Percentiles rank a stretch among this genome's conserved stretches.
Conservation (phyloP, 768 basidiomycete genomes). For the Tylopilus sp. region DNA sequence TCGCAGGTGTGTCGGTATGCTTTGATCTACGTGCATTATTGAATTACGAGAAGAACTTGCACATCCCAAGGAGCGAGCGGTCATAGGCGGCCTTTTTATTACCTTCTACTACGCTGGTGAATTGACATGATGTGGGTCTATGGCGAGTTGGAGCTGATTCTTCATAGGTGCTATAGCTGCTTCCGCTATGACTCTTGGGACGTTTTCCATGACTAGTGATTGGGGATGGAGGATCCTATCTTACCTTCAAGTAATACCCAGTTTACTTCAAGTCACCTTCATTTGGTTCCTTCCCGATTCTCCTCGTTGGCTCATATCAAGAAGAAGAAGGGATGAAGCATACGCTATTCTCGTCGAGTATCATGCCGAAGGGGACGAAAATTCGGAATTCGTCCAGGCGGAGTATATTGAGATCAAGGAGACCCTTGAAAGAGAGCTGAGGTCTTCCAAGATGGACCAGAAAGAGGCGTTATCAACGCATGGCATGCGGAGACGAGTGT, state of each 20-base stretch:
- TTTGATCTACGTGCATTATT: not conserved
- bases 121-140: not conserved
- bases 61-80: conserved; percentile 14
- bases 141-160: too few species aligned
- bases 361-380: too few species aligned
- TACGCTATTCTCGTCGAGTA: not conserved
- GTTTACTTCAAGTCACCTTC: not conserved
- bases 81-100: not conserved
- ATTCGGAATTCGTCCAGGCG: too few species aligned
- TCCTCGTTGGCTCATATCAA: not conserved
- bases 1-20: not conserved
- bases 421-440: too few species aligned
- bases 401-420: too few species aligned
- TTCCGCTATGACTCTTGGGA: too few species aligned
- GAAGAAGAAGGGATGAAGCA: not conserved
- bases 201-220: too few species aligned
- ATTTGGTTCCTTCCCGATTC: not conserved
- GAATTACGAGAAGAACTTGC: conserved; percentile 2
- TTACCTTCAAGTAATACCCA: not conserved
- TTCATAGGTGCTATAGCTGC: too few species aligned
- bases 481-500: too few species aligned
- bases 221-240: too few species aligned
- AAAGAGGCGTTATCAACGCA: too few species aligned
- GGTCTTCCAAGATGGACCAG: too few species aligned
- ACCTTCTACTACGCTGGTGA: conserved; percentile 1